Conservation (phyloP, 2,329 filamentous ascomycete genomes). For the Colletotrichum sublineola region DNA sequence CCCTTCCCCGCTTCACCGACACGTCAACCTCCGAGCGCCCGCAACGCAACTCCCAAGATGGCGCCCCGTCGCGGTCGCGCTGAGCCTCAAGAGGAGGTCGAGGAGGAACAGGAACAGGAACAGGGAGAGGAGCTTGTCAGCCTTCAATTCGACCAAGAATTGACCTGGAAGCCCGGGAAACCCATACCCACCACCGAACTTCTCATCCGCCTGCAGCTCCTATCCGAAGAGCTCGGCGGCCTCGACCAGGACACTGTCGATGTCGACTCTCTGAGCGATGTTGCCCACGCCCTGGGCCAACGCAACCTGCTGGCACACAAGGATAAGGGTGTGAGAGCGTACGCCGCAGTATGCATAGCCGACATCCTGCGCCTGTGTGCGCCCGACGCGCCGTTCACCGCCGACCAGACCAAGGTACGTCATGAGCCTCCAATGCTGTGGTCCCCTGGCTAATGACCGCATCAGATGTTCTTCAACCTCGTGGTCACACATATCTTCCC, state of each 20-base stretch:
- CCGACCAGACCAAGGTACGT: slow-evolving; percentile 87
- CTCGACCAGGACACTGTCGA: slow-evolving; percentile 91
- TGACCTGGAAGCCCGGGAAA: slow-evolving; percentile 93
- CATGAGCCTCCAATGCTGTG: neutral
- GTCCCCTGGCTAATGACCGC: slow-evolving; percentile 32
- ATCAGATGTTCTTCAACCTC: slow-evolving; percentile 90
- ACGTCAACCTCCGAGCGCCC: slow-evolving; percentile 37
- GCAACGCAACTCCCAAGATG: slow-evolving; percentile 28
- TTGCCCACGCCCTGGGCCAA: slow-evolving; percentile 87
- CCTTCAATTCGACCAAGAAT: slow-evolving; percentile 85
- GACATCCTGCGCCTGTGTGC: slow-evolving; percentile 94
- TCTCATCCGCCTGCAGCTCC: slow-evolving; percentile 81
- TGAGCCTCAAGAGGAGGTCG: slow-evolving; percentile 41
- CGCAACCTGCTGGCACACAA: slow-evolving; percentile 90
- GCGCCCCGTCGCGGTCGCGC: slow-evolving; percentile 42
- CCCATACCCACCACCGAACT: slow-evolving; percentile 88
- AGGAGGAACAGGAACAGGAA: slow-evolving; percentile 36
- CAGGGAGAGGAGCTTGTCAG: slow-evolving; percentile 50
- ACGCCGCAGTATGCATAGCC: slow-evolving; percentile 88
- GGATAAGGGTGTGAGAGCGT: slow-evolving; percentile 92
- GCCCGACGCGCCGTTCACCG: slow-evolving; percentile 93
- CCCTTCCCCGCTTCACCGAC: slow-evolving; percentile 40
- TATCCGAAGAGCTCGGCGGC: slow-evolving; percentile 85
- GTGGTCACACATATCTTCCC: slow-evolving; percentile 88
- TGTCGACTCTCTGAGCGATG: slow-evolving; percentile 83